Conservation (phyloP, 2,329 filamentous ascomycete species). For the Kalmusia sp. region DNA sequence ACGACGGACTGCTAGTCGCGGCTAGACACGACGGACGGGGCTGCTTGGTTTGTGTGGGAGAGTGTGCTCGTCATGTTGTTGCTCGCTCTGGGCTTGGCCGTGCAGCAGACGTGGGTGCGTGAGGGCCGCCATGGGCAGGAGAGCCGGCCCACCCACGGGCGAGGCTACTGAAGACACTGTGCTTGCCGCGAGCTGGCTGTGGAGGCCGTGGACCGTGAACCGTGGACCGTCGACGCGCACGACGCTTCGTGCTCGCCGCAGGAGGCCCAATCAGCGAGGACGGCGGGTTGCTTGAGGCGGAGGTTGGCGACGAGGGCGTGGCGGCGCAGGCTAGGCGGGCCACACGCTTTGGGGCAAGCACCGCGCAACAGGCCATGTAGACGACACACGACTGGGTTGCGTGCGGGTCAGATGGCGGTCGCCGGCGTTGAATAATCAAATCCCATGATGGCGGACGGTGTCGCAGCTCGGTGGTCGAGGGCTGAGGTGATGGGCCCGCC, state of each 20-base stretch:
- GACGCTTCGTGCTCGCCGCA: neutral
- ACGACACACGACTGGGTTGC: conserved; percentile 12
- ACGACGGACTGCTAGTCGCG: no score
- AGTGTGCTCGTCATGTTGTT: conserved; percentile 5
- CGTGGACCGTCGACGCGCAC: neutral
- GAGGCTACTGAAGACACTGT: neutral
- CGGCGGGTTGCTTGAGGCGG: conserved; percentile 5
- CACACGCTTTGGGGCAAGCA: conserved; percentile 13
- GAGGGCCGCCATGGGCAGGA: neutral
- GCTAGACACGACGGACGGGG: conserved; percentile 1
- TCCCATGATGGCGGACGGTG: conserved; percentile 15
- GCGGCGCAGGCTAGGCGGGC: conserved; percentile 9
- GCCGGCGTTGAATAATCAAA: conserved; percentile 27
- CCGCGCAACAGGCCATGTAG: conserved; percentile 9
- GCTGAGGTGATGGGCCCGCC: neutral
- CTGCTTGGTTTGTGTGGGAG: no score
- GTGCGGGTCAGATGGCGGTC: conserved; percentile 31
- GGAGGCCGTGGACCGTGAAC: neutral
- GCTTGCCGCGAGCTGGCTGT: neutral
- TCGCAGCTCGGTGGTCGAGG: conserved; percentile 1
- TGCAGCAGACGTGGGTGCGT: neutral
- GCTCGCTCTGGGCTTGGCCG: conserved; percentile 2
- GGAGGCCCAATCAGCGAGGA: conserved; percentile 5
- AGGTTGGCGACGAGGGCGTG: conserved; percentile 10
- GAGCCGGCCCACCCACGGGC: neutral